phyloP scores from a whole-genome alignment of 352 stramenopile genomes.

The Phytophthora pseudosyringae region DNA sequence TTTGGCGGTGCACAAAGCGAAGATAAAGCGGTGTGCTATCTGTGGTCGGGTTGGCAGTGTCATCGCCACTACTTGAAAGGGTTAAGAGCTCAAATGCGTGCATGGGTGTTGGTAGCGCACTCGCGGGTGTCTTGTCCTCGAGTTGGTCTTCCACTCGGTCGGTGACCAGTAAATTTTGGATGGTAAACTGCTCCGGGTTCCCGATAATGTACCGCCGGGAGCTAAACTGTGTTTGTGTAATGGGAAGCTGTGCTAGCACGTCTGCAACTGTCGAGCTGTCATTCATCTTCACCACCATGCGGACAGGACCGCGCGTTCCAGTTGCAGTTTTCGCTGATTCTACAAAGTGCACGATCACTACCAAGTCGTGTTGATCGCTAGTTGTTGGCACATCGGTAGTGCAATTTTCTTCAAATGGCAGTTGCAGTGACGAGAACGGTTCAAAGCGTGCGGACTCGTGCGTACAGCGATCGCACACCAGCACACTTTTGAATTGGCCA shows the following conservation, averaged over 20 bases:
- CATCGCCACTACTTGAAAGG: not conserved
- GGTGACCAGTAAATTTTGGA: slow-evolving; percentile 46
- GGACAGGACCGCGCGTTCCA: slow-evolving; percentile 1
- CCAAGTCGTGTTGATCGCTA: slow-evolving; percentile 26
- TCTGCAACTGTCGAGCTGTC: slow-evolving; percentile 11
- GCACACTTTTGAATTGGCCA: slow-evolving; percentile 96
- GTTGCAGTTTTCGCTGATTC: slow-evolving; percentile 18
- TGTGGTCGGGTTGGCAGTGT: slow-evolving; percentile 2
- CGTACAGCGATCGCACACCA: slow-evolving; percentile 91
- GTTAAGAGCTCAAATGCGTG: slow-evolving; percentile 50
- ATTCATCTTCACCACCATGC: slow-evolving; percentile 2
- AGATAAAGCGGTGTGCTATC: slow-evolving; percentile 34
- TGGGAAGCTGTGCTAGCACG: slow-evolving; percentile 6
- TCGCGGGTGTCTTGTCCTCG: slow-evolving; percentile 18
- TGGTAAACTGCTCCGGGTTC: slow-evolving; percentile 34
- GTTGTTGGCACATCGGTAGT: not conserved
- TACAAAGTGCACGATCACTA: slow-evolving; percentile 47
- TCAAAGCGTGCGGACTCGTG: slow-evolving; percentile 88
- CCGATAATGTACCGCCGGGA: slow-evolving; percentile 12
- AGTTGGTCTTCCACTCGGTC: slow-evolving; percentile 3
- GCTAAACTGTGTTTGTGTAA: not conserved
- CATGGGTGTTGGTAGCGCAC: slow-evolving; percentile 27
- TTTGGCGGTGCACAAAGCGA: slow-evolving; percentile 52
- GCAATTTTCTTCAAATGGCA: slow-evolving; percentile 44
- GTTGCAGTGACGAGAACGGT: slow-evolving; percentile 83